Evolutionary conservation across 176 grass and related monocot species (phyloP), one percentile per base, ranked within the genome.

Genomic region (Eragrostis curvula): DNA sequence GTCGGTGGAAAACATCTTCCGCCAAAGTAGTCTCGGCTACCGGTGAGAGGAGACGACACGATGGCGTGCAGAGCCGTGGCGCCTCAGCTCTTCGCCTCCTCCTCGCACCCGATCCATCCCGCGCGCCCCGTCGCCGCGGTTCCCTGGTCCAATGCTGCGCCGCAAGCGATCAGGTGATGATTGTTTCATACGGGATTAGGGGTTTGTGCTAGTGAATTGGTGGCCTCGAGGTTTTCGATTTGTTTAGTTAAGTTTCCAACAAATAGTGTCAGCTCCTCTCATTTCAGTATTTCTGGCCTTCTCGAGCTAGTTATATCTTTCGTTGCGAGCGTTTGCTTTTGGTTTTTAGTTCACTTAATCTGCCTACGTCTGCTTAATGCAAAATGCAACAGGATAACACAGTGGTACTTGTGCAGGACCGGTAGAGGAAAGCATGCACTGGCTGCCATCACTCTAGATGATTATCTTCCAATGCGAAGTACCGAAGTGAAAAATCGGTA

Each of bases 391-490:
- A 66, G 9, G n/a, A 71, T 85, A 65, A 89, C 20, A 23, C 29
- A 48, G 8, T 41, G n/a, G 44, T 84, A 29, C 13, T 80, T 75
- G 27, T 93, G 73, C 91, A 96, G 96, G 89, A 79, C 62, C 24
- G 70, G 85, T 60, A 81, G 71, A 71, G 89, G 87, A 79, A 96
- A 73, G 70, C 74, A 82, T 66, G 7, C 81, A 45, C 57, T 59
- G 49, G 76, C 81, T 68, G 87, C 93, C 46, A 36, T 93, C 29
- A 86, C 84, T 73, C 75, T 89, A 28, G 83, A 89, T 85, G 78
- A 95, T 73, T 88, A 95, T 81, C 93, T 95, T 79, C 96, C 93
- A 23, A 95, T 98, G 96, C 88, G 87, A 66, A 98, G 96, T 71
- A 81, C 85, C 68, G 96, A 98, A 93, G 82, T 95, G 75, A 98